Percentiles rank a stretch among this genome's conserved stretches.
Evolutionary conservation across 768 basidiomycete species (phyloP).

Genomic region (Serendipita sp.): DNA sequence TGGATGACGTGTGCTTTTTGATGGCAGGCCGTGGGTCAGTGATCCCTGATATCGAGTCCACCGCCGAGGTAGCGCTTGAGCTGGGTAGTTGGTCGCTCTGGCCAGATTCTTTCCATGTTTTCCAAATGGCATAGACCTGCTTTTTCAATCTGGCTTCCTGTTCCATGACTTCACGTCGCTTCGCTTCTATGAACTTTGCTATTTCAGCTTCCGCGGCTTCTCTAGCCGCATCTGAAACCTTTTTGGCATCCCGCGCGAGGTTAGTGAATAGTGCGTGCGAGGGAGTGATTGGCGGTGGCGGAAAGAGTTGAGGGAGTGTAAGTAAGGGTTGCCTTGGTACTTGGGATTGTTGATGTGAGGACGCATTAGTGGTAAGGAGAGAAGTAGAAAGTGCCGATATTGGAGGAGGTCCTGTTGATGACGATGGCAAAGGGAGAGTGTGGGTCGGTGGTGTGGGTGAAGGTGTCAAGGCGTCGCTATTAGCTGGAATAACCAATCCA

Average conservation of each 20-base stretch:
- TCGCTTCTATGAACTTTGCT: neutral
- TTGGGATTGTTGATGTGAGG: neutral
- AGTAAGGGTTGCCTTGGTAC: neutral
- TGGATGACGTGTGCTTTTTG: neutral
- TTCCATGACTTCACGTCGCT: neutral
- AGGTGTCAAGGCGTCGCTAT: neutral
- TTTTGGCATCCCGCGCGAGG: neutral
- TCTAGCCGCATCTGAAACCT: neutral
- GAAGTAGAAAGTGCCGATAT: neutral
- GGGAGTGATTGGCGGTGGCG: neutral
- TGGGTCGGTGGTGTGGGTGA: neutral
- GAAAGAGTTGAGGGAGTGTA: neutral
- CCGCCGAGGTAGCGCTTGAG: neutral
- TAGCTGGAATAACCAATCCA: neutral
- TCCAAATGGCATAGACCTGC: neutral
- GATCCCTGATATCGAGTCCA: neutral
- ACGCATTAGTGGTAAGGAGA: neutral
- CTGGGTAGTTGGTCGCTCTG: neutral
- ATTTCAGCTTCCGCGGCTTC: neutral
- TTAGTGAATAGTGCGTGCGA: neutral
- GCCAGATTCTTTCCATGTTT: neutral
- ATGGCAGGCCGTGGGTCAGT: neutral
- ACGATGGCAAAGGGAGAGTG: neutral
- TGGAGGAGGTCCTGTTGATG: neutral
- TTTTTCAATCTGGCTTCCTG: neutral